Conservation (phyloP, 345 rosid species). For the Euclidium syriacum region DNA sequence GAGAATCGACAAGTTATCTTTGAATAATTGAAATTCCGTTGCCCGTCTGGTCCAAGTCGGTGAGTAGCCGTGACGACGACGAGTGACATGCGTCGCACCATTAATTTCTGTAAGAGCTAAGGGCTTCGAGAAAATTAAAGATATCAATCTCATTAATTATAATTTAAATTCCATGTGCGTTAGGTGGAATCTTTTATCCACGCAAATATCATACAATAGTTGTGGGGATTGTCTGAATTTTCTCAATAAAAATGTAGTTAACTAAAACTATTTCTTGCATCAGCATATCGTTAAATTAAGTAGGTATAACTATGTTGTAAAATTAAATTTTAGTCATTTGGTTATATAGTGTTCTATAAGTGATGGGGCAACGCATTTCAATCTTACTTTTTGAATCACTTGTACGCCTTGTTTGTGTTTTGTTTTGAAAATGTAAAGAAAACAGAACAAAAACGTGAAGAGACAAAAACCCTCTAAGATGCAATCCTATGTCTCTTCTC, state of each 20-base stretch:
- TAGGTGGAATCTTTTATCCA: conserved; percentile 19
- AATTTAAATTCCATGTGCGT: conserved; percentile 20
- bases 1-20: conserved; percentile 2
- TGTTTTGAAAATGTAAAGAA: too few relatives aligned
- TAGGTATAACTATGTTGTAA: too few relatives aligned
- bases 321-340: background rate
- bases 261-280: background rate
- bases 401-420: too few relatives aligned
- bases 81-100: conserved; percentile 5
- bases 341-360: background rate
- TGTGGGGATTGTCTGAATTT: background rate
- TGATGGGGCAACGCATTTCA: background rate
- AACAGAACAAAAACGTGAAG: too few relatives aligned
- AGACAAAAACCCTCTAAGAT: too few relatives aligned
- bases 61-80: conserved; percentile 17
- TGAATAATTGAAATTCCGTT: conserved; percentile 4
- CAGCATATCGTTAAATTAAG: background rate
- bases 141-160: conserved; percentile 17
- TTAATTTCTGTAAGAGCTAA: background rate
- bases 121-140: background rate
- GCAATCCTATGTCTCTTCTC: too few relatives aligned
- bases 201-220: background rate
- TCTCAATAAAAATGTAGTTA: background rate
- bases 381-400: too few relatives aligned
- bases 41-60: conserved; percentile 17